A percentile compares a stretch with the other conserved stretches of the same genome.
Evolutionary conservation across 805 yeast genomes (phyloP).

Genomic region (Yarrowia sp.): DNA sequence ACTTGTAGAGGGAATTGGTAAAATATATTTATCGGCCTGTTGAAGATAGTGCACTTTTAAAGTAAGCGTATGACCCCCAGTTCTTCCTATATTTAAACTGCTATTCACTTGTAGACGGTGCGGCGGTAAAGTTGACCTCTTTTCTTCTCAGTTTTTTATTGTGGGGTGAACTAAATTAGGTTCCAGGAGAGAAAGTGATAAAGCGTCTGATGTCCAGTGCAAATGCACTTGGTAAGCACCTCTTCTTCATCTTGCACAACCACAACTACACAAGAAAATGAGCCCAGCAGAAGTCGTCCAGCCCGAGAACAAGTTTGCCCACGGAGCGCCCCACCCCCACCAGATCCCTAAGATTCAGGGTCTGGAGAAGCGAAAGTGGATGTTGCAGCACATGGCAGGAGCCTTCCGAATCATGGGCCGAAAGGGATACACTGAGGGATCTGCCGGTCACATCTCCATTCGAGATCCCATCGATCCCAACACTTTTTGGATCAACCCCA

Average conservation of each 20-base stretch:
- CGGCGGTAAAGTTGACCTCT: background rate
- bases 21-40: too few species aligned
- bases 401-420: conserved; percentile 83
- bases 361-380: conserved; percentile 49
- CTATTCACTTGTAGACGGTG: too few species aligned
- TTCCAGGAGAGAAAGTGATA: background rate
- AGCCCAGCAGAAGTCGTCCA: conserved; percentile 19
- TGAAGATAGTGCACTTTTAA: too few species aligned
- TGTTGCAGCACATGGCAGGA: conserved; percentile 72
- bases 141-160: background rate
- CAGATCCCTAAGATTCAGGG: conserved; percentile 52
- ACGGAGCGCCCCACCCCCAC: conserved; percentile 40
- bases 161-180: background rate
- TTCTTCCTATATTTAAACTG: too few species aligned
- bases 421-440: conserved; percentile 69
- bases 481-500: conserved; percentile 87
- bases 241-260: background rate
- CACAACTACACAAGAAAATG: background rate
- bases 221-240: conserved; percentile 3
- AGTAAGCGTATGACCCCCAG: too few species aligned
- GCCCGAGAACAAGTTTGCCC: conserved; percentile 22
- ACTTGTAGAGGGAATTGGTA: too few species aligned
- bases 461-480: conserved; percentile 78
- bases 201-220: background rate
- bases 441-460: conserved; percentile 82